Evolutionary conservation across 495 filamentous ascomycete genomes (phyloP).

Genomic region (Penicillium goetzii): DNA sequence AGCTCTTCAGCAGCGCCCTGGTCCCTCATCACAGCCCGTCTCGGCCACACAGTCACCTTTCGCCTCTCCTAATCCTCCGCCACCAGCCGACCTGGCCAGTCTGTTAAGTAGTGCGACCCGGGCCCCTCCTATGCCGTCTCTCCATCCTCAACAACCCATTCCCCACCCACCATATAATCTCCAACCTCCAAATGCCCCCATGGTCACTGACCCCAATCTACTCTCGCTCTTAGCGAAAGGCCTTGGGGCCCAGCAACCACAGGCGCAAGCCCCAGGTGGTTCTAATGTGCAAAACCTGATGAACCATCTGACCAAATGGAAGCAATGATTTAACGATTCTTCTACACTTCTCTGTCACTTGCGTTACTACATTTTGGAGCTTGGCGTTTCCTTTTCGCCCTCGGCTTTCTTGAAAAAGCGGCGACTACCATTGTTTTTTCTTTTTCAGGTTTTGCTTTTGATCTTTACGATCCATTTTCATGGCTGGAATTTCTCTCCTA

Average conservation of each 20-base stretch:
- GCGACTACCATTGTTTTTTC: slow-evolving; percentile 1
- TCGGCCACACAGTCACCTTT: slow-evolving; percentile 46
- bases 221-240: slow-evolving; percentile 52
- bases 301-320: slow-evolving; percentile 64
- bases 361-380: slow-evolving; percentile 20
- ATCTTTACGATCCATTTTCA: slow-evolving; percentile 4
- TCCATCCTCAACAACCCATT: slow-evolving; percentile 42
- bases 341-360: slow-evolving; percentile 19
- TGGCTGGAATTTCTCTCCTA: slow-evolving; percentile 21
- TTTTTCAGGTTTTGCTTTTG: slow-evolving; percentile 16
- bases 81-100: slow-evolving; percentile 60
- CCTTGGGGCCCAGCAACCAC: slow-evolving; percentile 42
- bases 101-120: slow-evolving; percentile 55
- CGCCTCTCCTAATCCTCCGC: slow-evolving; percentile 38
- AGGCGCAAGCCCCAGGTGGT: slow-evolving; percentile 43
- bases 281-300: slow-evolving; percentile 63
- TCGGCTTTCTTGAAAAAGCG: neutral
- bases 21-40: slow-evolving; percentile 46
- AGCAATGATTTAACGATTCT: slow-evolving; percentile 53
- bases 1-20: slow-evolving; percentile 52
- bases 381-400: slow-evolving; percentile 23
- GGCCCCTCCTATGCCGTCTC: slow-evolving; percentile 35
- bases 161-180: slow-evolving; percentile 41
- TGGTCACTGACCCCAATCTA: slow-evolving; percentile 47
- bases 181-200: slow-evolving; percentile 36